Conservation (phyloP, 75 land plant genomes). For the Isoetes taiwanensis region DNA sequence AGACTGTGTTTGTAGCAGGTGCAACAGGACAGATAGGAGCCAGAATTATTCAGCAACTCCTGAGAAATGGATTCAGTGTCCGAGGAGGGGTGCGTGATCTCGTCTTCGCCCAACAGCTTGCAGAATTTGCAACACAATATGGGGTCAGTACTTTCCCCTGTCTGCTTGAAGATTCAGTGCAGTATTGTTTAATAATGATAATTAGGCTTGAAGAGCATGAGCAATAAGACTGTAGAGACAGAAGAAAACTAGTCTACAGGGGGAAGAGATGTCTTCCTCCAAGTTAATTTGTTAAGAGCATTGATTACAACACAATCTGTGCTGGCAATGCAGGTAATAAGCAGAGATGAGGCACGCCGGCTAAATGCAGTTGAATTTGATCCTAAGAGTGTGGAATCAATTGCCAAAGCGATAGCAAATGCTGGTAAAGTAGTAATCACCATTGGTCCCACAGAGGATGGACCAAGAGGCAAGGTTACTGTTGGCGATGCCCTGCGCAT, state of each 20-base stretch:
- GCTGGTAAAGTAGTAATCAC: slow-evolving; percentile 94
- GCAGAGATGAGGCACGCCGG: slow-evolving; percentile 48
- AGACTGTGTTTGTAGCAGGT: slow-evolving; percentile 91
- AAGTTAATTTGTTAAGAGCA: no score
- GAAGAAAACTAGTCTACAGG: no score
- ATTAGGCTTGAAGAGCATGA: no score
- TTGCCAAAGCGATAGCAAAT: slow-evolving; percentile 84
- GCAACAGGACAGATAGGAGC: slow-evolving; percentile 82
- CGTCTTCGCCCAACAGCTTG: slow-evolving; percentile 70
- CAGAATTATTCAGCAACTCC: slow-evolving; percentile 56
- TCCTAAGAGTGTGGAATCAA: slow-evolving; percentile 48
- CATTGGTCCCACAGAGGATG: slow-evolving; percentile 71
- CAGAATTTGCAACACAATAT: slow-evolving; percentile 68
- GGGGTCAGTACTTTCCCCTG: slow-evolving; percentile 37
- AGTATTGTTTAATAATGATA: no score
- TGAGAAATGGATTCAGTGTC: slow-evolving; percentile 61
- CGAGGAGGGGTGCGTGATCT: slow-evolving; percentile 91
- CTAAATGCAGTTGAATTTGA: slow-evolving; percentile 78
- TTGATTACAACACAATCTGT: no score
- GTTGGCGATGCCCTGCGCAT: slow-evolving; percentile 60
- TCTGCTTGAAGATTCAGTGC: no score
- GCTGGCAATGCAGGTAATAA: slow-evolving; percentile 41
- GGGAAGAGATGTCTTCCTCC: no score
- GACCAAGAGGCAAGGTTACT: slow-evolving; percentile 49
- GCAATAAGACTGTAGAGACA: no score